A percentile compares a stretch with the other conserved stretches of the same genome.
phyloP scores from a whole-genome alignment of 306 rosid genomes.

The Fragaria iinumae region DNA sequence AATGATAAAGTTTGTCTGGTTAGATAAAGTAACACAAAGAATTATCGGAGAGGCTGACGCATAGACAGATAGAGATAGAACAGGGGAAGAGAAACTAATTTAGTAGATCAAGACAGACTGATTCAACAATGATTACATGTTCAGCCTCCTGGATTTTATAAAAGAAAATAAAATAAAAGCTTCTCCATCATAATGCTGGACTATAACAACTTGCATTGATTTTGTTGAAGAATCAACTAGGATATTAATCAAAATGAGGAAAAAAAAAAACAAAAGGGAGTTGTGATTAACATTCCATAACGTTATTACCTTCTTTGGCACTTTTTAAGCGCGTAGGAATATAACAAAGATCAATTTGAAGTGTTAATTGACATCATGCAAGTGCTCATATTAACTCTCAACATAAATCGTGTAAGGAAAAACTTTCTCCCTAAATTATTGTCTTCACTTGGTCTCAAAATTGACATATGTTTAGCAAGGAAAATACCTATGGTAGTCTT shows the following conservation, averaged over 20 bases:
- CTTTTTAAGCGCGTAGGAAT: neutral
- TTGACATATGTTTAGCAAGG: constrained; percentile 25
- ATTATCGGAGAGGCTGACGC: neutral
- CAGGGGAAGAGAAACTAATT: neutral
- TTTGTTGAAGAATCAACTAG: neutral
- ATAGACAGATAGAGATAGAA: neutral
- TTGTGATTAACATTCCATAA: neutral
- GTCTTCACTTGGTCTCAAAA: constrained; percentile 16
- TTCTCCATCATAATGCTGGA: neutral
- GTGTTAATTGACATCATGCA: neutral
- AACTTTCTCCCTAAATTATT: neutral
- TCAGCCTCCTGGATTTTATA: neutral
- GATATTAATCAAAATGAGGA: neutral
- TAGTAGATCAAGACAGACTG: neutral
- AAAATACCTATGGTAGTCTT: constrained; percentile 81
- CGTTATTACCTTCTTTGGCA: neutral
- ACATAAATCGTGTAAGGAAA: neutral
- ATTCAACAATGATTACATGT: neutral
- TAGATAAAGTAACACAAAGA: neutral
- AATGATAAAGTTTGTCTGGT: neutral
- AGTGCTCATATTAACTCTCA: neutral
- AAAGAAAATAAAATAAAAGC: neutral
- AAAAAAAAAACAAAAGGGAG: neutral
- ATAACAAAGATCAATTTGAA: neutral
- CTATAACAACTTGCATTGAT: neutral